Base-by-base conservation (phyloP, 2,329 filamentous ascomycete species). In the Lojkania enalia region DNA sequence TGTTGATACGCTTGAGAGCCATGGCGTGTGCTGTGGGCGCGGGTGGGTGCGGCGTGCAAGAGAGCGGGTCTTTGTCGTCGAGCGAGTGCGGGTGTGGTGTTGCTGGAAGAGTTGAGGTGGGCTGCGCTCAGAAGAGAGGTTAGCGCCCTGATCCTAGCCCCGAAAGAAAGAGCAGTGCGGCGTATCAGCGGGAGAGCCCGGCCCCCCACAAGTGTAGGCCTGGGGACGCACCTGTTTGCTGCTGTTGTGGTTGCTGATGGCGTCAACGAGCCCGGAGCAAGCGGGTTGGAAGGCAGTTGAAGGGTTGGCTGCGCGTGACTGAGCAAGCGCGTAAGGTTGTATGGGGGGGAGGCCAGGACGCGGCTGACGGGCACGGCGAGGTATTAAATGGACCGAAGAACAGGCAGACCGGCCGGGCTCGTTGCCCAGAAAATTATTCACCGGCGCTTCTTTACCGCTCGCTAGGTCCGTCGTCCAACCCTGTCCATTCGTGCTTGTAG, bases 1-100 rank as follows among this genome's bases (percentile, higher is more conserved):
- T 94, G 83, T 92, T 92, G 76, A 94, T 94, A 76, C 88, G 85
- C 86, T 94, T 94, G 67, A 94, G 83, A 75, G 88, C 88, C 88
- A 94, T 94, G 51, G 60, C 42, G 48, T 32, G 6, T 6, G 33
- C 2, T 36, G 37, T 35, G 40, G 25, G 35, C 36, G 49, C 61
- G 56, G 60, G 55, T 58, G 41, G 53, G 51, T 51, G 47, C 50
- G 45, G 44, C n/a, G 39, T 42, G 31, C 12, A 18, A 13, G 18
- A 44, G 47, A 45, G 43, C 41, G 49, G 46, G 35, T 40, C 39
- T 20, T 49, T 40, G 46, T 45, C 38, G 48, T 52, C 33, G 48
- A 57, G 57, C 48, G 58, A 52, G 58, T 48, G 62, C 58, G 49
- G n/a, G n/a, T n/a, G 54, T 58, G 51, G 52, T 55, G 57, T 48